Percentiles rank a stretch among this genome's conserved stretches.
phyloP scores from a whole-genome alignment of 306 rosid genomes.

The Cercis canadensis region DNA sequence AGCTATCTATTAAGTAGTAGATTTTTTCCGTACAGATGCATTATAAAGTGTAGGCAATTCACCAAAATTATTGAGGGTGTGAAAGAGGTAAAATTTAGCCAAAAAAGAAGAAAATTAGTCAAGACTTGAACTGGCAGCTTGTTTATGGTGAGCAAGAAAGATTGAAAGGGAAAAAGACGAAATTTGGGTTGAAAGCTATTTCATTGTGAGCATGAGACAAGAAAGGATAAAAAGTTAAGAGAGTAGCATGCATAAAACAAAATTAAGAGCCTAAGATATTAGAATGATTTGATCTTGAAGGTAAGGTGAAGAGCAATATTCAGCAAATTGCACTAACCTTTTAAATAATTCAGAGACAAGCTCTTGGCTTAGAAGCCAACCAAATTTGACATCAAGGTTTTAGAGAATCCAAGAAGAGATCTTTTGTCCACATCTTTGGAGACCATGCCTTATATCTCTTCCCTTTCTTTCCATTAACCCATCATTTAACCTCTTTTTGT shows the following conservation, averaged over 20 bases:
- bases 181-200: constrained; percentile 34
- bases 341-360: constrained; percentile 47
- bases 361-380: constrained; percentile 64
- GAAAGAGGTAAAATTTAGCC: background rate
- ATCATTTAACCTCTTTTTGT: constrained; percentile 63
- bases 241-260: constrained; percentile 35
- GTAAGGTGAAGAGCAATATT: constrained; percentile 32
- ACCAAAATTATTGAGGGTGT: background rate
- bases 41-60: background rate
- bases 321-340: constrained; percentile 23
- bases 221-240: constrained; percentile 27
- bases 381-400: constrained; percentile 70
- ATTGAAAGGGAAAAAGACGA: constrained; percentile 32
- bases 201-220: constrained; percentile 35
- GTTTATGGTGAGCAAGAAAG: constrained; percentile 28
- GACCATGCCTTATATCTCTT: constrained; percentile 67
- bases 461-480: constrained; percentile 58
- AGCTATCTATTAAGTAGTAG: background rate
- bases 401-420: constrained; percentile 78
- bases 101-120: background rate
- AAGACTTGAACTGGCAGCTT: background rate
- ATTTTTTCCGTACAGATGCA: background rate
- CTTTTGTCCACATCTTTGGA: constrained; percentile 87
- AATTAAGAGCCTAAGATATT: constrained; percentile 18
- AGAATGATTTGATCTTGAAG: constrained; percentile 33